phyloP scores from a whole-genome alignment of 192 early-diverging fungal genomes.

The Piromyces finnis region DNA sequence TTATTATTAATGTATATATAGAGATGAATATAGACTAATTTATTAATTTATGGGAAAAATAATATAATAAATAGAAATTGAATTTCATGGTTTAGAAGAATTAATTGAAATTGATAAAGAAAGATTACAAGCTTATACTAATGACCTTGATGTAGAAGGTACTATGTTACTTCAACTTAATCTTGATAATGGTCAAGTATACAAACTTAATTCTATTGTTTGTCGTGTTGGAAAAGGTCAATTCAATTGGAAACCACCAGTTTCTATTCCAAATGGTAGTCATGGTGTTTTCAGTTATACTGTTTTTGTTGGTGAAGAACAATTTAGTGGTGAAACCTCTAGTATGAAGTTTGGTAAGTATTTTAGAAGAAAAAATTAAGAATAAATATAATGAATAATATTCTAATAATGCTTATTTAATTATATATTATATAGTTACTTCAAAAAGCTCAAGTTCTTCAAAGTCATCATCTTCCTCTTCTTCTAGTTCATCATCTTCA shows the following conservation, averaged over 20 bases:
- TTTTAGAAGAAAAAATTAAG: too few relatives aligned
- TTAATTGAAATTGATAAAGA: neutral
- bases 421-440: too few relatives aligned
- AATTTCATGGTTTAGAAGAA: neutral
- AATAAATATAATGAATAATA: neutral
- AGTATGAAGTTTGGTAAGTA: neutral
- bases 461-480: too few relatives aligned
- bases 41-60: too few relatives aligned
- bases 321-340: neutral
- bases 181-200: neutral
- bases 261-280: neutral
- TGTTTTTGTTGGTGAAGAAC: neutral
- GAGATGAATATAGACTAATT: neutral
- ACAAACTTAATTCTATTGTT: neutral
- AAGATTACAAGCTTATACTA: neutral
- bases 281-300: neutral
- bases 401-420: too few relatives aligned
- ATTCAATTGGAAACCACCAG: neutral
- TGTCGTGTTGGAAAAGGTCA: neutral
- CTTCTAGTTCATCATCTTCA: too few relatives aligned
- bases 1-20: neutral
- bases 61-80: neutral
- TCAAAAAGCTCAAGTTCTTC: too few relatives aligned
- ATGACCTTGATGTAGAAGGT: neutral
- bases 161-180: neutral